Conservation (phyloP, 2,329 filamentous ascomycete genomes). For the Neoascochyta sp. region DNA sequence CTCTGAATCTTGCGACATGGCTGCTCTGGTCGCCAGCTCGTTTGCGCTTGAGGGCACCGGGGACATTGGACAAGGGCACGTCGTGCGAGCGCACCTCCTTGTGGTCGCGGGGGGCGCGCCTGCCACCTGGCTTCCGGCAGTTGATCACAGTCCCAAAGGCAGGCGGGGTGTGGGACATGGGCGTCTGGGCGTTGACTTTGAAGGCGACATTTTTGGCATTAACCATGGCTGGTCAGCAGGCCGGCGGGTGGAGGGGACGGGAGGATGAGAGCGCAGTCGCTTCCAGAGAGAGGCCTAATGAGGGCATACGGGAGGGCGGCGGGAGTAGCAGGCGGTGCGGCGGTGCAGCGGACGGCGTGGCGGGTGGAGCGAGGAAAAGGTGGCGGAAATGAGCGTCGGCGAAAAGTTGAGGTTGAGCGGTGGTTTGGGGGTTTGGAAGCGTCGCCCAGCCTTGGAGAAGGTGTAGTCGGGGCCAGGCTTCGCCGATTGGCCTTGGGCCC, state of each 20-base stretch:
- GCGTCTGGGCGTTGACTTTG: constrained; percentile 38
- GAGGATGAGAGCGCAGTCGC: too few species aligned
- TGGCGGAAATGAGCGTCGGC: constrained; percentile 16
- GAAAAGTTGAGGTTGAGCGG: constrained; percentile 28
- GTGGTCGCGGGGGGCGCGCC: constrained; percentile 18
- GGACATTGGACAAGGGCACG: constrained; percentile 28
- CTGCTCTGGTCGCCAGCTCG: constrained; percentile 8
- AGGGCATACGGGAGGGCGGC: constrained; percentile 13
- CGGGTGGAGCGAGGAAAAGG: constrained; percentile 13
- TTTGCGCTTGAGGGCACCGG: constrained; percentile 24
- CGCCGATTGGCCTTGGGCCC: constrained; percentile 20
- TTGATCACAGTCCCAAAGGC: constrained; percentile 36
- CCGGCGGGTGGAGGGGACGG: too few species aligned
- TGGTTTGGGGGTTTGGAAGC: constrained; percentile 19
- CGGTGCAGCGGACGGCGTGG: constrained; percentile 5
- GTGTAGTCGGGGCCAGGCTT: constrained; percentile 21
- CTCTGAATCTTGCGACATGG: constrained; percentile 5
- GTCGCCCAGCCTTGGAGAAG: constrained; percentile 22
- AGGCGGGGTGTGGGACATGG: constrained; percentile 21
- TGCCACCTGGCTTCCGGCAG: constrained; percentile 30
- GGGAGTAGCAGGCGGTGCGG: constrained; percentile 5
- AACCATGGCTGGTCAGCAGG: constrained; percentile 38
- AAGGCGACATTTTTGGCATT: constrained; percentile 39
- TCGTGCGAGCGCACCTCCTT: constrained; percentile 30
- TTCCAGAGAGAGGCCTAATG: constrained; percentile 17